Conservation (phyloP, 164 flowering plant species). For the Piper betle region DNA sequence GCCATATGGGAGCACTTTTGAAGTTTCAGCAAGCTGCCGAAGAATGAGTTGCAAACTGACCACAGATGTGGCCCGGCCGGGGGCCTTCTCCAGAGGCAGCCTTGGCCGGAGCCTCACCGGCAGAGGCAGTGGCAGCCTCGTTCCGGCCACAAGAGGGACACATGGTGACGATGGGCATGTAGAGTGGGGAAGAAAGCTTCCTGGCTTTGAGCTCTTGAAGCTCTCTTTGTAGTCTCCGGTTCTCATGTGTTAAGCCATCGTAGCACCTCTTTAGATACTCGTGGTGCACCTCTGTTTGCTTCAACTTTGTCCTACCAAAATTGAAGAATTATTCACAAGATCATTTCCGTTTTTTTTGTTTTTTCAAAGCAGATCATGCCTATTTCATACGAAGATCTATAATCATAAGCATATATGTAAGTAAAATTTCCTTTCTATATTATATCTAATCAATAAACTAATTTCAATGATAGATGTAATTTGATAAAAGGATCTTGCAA, state of each 20-base stretch:
- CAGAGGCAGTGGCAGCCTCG: conserved; percentile 4
- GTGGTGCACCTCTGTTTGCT: conserved; percentile 86
- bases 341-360: too few relatives aligned
- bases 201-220: conserved; percentile 65
- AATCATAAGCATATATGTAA: too few relatives aligned
- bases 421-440: too few relatives aligned
- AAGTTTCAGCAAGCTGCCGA: conserved; percentile 40
- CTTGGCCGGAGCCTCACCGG: conserved; percentile 19
- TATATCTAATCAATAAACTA: not conserved
- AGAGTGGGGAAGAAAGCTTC: conserved; percentile 42
- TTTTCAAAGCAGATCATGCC: too few relatives aligned
- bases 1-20: too few relatives aligned
- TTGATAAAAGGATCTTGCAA: not conserved
- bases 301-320: conserved; percentile 59
- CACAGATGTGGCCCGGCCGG: conserved; percentile 35
- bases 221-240: conserved; percentile 67
- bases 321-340: not conserved
- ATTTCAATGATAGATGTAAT: not conserved
- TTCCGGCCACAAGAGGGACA: conserved; percentile 52
- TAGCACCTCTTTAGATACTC: conserved; percentile 79
- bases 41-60: conserved; percentile 43
- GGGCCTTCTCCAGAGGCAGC: conserved; percentile 23
- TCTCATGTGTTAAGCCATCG: conserved; percentile 64
- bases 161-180: conserved; percentile 46
- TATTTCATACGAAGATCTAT: too few relatives aligned